A percentile compares a stretch with the other conserved stretches of the same genome.
phyloP scores from a whole-genome alignment of 2,329 filamentous ascomycete genomes.

The Aspergillus puulaauensis region DNA sequence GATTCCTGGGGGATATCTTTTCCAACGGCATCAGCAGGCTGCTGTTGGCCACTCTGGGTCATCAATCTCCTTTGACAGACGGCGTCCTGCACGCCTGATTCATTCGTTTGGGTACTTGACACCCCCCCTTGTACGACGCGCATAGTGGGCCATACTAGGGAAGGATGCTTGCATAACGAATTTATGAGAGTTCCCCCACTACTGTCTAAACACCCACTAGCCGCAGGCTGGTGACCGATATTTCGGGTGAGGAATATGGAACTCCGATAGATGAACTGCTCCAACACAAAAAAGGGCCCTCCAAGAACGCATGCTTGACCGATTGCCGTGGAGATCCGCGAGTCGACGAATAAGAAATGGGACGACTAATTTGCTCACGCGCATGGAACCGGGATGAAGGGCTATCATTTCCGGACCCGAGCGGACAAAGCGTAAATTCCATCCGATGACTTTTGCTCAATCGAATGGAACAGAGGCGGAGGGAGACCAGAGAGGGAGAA shows the following conservation, averaged over 20 bases:
- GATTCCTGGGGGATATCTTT: slow-evolving; percentile 10
- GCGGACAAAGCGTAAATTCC: not conserved
- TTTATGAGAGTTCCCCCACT: not conserved
- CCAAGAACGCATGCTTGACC: slow-evolving; percentile 1
- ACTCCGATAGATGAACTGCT: not conserved
- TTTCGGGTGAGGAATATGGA: not conserved
- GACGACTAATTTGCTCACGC: not conserved
- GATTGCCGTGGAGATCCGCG: not conserved
- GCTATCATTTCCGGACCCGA: not conserved
- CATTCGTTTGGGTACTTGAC: slow-evolving; percentile 9
- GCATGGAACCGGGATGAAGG: not conserved
- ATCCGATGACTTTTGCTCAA: not conserved
- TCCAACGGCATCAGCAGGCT: slow-evolving; percentile 9
- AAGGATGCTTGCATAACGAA: slow-evolving; percentile 13
- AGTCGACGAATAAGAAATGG: not conserved
- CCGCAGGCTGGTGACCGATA: not conserved
- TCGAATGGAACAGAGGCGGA: not conserved
- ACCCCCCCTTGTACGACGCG: slow-evolving; percentile 24
- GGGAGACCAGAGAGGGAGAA: not conserved
- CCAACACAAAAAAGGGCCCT: not conserved
- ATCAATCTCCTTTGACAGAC: slow-evolving; percentile 7
- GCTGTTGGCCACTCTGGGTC: slow-evolving; percentile 14
- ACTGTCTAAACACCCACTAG: slow-evolving; percentile 5
- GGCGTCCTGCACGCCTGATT: slow-evolving; percentile 11
- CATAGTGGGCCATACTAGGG: slow-evolving; percentile 14